Base-by-base conservation (phyloP, 108 stramenopile genomes). In the Seminavis robusta region DNA sequence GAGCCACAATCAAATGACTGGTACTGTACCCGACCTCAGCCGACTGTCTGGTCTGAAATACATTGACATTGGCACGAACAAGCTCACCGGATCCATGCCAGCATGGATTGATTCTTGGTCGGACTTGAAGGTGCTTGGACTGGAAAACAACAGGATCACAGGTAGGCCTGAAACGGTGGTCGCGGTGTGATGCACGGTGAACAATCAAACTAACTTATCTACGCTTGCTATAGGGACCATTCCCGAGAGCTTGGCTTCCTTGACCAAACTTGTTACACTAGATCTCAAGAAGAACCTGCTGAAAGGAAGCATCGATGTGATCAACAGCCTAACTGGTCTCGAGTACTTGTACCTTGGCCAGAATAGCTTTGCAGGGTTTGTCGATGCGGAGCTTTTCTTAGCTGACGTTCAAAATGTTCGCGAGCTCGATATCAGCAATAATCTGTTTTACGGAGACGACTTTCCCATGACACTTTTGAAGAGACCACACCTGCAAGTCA, bases 261-360 rank as follows among this genome's bases (percentile, higher is more conserved):
- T 61, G 33, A 25, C 5, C 31, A 23, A 56, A 5, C 39, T 86
- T 38, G 59, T 52, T n/a, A 62, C 67, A 23, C 23, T 86, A 49
- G 59, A 67, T 20, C 33, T 86, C 21, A 54, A 73, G 15, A 42
- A 46, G 51, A 86, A 86, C 53, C 21, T 25, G 11, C 37, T 86
- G 15, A 40, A 32, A 0, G 79, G 74, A 24, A 61, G 33, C n/a
- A 64, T 81, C 19, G 24, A 25, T 7, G n/a, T 24, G 2, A 24
- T 67, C 0, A 29, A 45, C 20, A 9, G 4, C 34, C 39, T 74
- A 23, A 42, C 51, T 7, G 41, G 39, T 2, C 32, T 79, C 33
- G 25, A 57, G 20, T 65, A 67, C 24, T 32, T 79, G 26, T 70
- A 74, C 41, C 49, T 51, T 27, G 56, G 65, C 19, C 34, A 66